These are phyloP conservation scores for Cryptosporidium ryanae DNA, from an alignment of 169 alveolate species.

Conservation along the genomic window DNA sequence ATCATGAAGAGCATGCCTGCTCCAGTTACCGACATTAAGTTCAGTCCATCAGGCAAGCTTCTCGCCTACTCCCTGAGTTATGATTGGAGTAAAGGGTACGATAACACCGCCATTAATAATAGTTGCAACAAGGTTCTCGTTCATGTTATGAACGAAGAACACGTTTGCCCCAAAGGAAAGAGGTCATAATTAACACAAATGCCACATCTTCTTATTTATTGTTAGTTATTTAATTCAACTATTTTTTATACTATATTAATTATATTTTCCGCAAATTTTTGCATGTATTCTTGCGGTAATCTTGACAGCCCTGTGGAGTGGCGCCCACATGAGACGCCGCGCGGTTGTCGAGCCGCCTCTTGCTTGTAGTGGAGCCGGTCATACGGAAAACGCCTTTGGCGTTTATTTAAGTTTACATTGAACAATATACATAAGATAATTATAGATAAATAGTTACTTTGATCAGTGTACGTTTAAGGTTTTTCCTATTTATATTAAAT, in stretches of 20 bases:
- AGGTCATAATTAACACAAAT: constrained; percentile 11
- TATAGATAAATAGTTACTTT: too few relatives aligned
- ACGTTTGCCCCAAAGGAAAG: constrained; percentile 68
- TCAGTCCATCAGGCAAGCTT: constrained; percentile 83
- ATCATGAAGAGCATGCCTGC: constrained; percentile 83
- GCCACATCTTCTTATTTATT: not conserved
- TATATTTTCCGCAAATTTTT: not conserved
- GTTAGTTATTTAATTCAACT: not conserved
- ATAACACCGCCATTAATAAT: constrained; percentile 67
- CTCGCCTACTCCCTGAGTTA: constrained; percentile 87
- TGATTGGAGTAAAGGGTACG: constrained; percentile 87
- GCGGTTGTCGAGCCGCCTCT: constrained; percentile 26
- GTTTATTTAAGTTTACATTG: too few relatives aligned
- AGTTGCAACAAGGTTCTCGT: constrained; percentile 63
- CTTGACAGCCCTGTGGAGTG: not conserved
- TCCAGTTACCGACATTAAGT: constrained; percentile 86
- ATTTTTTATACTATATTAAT: not conserved
- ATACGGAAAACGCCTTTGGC: too few relatives aligned
- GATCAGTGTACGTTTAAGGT: too few relatives aligned
- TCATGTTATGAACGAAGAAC: constrained; percentile 70
- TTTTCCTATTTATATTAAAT: too few relatives aligned
- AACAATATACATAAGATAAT: too few relatives aligned
- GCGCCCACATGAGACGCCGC: constrained; percentile 50
- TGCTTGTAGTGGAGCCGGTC: not conserved
- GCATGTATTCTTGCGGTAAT: not conserved